Evolutionary conservation across 192 early-diverging fungal genomes (phyloP), one percentile per base, ranked within the genome.

Genomic region (Kappamyces sp.): DNA sequence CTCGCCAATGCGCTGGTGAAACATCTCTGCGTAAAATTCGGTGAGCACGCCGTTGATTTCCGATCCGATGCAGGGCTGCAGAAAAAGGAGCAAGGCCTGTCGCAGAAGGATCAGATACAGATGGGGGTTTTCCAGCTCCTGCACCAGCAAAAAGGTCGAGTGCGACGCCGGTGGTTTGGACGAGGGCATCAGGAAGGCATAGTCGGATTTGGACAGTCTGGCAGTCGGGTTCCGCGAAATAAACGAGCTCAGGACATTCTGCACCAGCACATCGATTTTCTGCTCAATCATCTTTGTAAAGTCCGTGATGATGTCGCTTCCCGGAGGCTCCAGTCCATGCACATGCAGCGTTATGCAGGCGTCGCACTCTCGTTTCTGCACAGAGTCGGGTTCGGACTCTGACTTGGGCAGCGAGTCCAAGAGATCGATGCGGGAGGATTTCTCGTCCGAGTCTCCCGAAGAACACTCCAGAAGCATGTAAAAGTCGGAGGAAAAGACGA

Each of bases 141-240:
- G 37, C 3, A 87, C 35, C 12, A 59, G 32, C 31, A 59, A 32
- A 85, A 43, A 89, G 67, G 12, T 64, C 51, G 39, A 87, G 59
- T 2, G 53, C 66, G 54, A 69, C 62, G 2, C 66, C 49, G 37
- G 64, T 52, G 4, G 69, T 63, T 6, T 78, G 73, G 2, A 7
- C 32, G 23, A 51, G 70, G n/a, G 78, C 67, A 32, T 80, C 66
- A 0, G 87, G 87, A 92, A 90, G 37, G 90, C 88, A 12, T 88
- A 74, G 70, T 92, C 90, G 8, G 84, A 78, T 8, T 65, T 73
- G 3, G 85, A 81, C 1, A 89, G 66, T 51, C 84, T 87, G 6
- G 79, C 64, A 0, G 76, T 76, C 38, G 79, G 67, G 62, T 89
- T 92, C 39, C 90, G 73, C 9, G 82, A 78, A 12, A 91, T 69